phyloP scores from a whole-genome alignment of 2,329 filamentous ascomycete species.

The Coniochaeta sp. region DNA sequence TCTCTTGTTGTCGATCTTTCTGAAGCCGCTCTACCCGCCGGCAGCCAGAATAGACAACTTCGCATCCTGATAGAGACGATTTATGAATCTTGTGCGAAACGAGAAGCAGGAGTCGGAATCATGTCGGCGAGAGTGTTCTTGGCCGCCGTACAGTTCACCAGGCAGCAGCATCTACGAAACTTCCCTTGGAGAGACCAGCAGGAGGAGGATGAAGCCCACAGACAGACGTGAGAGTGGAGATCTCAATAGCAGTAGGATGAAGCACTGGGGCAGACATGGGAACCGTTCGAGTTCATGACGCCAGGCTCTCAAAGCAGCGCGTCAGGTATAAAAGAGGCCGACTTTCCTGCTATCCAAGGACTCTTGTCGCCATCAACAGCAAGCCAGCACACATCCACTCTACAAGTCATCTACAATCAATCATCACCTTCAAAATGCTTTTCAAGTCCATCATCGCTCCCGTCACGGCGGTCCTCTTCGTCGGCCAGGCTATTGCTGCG shows the following conservation, averaged over 20 bases:
- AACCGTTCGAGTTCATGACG: no score
- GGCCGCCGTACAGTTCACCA: neutral
- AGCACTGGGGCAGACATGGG: neutral
- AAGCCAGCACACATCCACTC: neutral
- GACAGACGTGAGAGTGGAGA: neutral
- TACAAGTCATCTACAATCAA: neutral
- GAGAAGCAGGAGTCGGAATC: neutral
- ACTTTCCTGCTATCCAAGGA: neutral
- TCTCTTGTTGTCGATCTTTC: neutral
- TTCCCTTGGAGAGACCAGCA: neutral
- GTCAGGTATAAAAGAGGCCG: neutral
- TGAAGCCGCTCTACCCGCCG: neutral
- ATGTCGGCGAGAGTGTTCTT: neutral
- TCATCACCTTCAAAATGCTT: neutral
- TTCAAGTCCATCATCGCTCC: neutral
- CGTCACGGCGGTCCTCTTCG: neutral
- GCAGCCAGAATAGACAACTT: neutral
- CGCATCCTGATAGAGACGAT: neutral
- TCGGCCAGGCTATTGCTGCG: neutral
- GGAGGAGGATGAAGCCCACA: neutral
- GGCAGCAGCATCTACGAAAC: neutral
- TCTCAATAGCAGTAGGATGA: neutral
- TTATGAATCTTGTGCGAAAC: neutral
- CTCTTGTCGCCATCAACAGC: neutral
- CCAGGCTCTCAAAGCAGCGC: neutral